Conservation (phyloP, 2,329 filamentous ascomycete species). For the Fusarium abutilonis region DNA sequence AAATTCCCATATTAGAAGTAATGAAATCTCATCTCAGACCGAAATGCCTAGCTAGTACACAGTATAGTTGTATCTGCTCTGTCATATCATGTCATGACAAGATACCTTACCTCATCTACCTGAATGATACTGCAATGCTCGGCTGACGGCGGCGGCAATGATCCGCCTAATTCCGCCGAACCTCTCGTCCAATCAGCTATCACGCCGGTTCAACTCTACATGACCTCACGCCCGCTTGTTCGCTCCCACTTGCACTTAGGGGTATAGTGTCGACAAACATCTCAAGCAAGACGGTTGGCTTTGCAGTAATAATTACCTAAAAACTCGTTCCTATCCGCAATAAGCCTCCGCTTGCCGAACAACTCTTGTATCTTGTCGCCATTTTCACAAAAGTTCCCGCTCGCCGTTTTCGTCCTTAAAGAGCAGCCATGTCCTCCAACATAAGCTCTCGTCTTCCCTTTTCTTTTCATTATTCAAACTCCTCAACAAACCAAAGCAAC, state of each 20-base stretch:
- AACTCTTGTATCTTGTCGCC: not conserved
- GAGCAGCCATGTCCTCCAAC: slow-evolving; percentile 28
- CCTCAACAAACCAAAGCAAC: slow-evolving; percentile 5
- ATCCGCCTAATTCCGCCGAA: slow-evolving; percentile 23
- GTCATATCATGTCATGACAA: slow-evolving; percentile 29
- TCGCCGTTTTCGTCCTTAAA: slow-evolving; percentile 37
- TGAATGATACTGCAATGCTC: not conserved
- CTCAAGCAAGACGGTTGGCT: slow-evolving; percentile 21
- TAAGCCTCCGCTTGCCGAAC: slow-evolving; percentile 26
- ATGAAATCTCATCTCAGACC: too few species aligned
- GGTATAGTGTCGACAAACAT: slow-evolving; percentile 57
- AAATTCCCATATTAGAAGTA: too few species aligned
- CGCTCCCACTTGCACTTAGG: slow-evolving; percentile 67
- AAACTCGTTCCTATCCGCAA: slow-evolving; percentile 22
- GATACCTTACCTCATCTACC: not conserved
- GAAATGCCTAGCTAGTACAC: too few species aligned
- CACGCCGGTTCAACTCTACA: slow-evolving; percentile 10
- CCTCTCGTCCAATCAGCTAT: slow-evolving; percentile 10
- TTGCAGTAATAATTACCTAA: slow-evolving; percentile 47
- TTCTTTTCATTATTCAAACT: slow-evolving; percentile 13
- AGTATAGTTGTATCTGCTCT: slow-evolving; percentile 6
- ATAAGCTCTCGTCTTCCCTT: not conserved
- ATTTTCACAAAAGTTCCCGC: slow-evolving; percentile 2
- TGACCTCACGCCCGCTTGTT: slow-evolving; percentile 33
- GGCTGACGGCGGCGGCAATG: slow-evolving; percentile 33